Evolutionary conservation across 768 basidiomycete genomes (phyloP), one percentile per base, ranked within the genome.

Genomic region (Udeniomyces megalosporus): DNA sequence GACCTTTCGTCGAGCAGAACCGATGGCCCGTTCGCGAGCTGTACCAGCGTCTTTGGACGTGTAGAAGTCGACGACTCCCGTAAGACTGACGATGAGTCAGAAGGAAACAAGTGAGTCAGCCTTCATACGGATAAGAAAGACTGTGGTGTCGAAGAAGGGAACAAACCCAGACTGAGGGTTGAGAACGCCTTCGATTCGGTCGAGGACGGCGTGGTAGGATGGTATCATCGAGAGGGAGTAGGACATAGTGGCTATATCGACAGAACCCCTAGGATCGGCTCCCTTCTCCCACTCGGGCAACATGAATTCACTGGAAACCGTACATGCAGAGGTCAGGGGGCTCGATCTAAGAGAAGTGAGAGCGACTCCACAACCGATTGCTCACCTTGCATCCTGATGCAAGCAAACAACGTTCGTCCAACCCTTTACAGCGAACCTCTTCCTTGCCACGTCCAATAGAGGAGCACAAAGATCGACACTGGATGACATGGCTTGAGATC

Each of bases 361-460:
- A n/a, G n/a, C n/a, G n/a, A n/a, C n/a, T n/a, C n/a, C n/a, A n/a
- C n/a, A n/a, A n/a, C n/a, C n/a, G n/a, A n/a, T n/a, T n/a, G n/a
- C 60, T 45, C 44, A 61, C 60, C 78, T 77, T 0, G 86, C 86
- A 69, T 87, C 86, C 66, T 86, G 84, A 60, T 81, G 82, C 1
- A 86, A 72, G 34, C 83, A 81, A 60, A 78, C 79, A 26, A 88
- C 81, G 71, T 88, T 86, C 48, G 74, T 80, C 84, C 84, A 87
- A 1, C 85, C 86, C 51, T 76, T 78, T 53, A 77, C 77, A 12
- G 76, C 78, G 66, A 86, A 84, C 0, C 86, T 77, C 69, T 78
- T 76, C n/a, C 83, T 75, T 0, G 86, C 85, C 14, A 87, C 79
- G 7, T 84, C 79, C 26, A 86, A 77, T 1, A 88, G 76, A 0